A percentile compares a stretch with the other conserved stretches of the same genome.
phyloP scores from a whole-genome alignment of 2,329 filamentous ascomycete genomes.

The Lachnellula suecica region DNA sequence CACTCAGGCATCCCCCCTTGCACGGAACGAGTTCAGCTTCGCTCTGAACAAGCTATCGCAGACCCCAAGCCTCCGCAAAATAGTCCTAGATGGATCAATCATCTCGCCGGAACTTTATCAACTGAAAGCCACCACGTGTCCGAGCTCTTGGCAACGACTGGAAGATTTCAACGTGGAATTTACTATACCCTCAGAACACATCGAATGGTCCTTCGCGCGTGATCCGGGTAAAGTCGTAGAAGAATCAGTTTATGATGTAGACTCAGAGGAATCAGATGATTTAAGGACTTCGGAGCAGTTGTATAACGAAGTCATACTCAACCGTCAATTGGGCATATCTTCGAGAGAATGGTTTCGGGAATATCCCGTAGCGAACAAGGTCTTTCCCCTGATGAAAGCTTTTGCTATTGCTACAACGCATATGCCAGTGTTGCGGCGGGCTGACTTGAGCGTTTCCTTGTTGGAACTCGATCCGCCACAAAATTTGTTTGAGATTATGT shows the following conservation, averaged over 20 bases:
- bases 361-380: conserved; percentile 3
- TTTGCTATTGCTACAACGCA: neutral
- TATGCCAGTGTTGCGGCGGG: conserved; percentile 3
- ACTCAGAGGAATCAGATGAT: neutral
- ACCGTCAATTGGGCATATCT: neutral
- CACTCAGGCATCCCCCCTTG: neutral
- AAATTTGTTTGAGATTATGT: too few species aligned
- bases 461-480: too few species aligned
- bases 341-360: neutral
- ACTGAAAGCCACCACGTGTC: neutral
- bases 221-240: conserved; percentile 1
- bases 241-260: conserved; percentile 1
- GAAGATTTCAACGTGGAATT: neutral
- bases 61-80: conserved; percentile 1
- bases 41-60: conserved; percentile 6
- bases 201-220: conserved; percentile 5
- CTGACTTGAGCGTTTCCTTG: too few species aligned
- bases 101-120: conserved; percentile 8
- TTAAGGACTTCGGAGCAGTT: neutral
- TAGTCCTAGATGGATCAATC: conserved; percentile 5
- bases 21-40: conserved; percentile 1
- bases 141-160: conserved; percentile 4
- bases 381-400: conserved; percentile 1
- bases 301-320: neutral
- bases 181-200: neutral